Evolutionary conservation across 2,329 filamentous ascomycete species (phyloP), one percentile per base, ranked within the genome.

Genomic region (Pseudogymnoascus sp.): DNA sequence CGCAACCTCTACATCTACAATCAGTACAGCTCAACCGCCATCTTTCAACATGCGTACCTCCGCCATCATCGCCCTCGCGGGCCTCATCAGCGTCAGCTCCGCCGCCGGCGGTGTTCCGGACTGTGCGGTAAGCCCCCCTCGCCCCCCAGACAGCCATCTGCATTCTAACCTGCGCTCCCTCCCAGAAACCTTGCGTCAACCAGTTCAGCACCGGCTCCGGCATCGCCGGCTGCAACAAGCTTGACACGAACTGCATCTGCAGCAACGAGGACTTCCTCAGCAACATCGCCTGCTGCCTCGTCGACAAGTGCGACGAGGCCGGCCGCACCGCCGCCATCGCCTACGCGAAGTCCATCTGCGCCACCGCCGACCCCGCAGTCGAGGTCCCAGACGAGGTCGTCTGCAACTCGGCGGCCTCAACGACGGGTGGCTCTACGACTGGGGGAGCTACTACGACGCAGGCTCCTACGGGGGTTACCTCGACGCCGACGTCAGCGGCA

Each of bases 101-200:
- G 68, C 40, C 19, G 23, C 70, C 79, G 63, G 70, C 31, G 70
- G 69, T 40, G 78, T 83, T 59, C 85, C 83, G 15, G 64, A 66
- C 9, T 88, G 81, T 69, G 83, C 84, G 67, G 84, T 87, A 78
- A 70, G 82, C 79, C 38, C 19, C 33, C 31, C 33, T 19, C 40
- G 26, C 21, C 15, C 50, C n/a, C 10, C 50, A 56, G 9, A 33
- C 6, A 3, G 26, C 9, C 21, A 10, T 4, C n/a, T 37, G 19
- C 35, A 29, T 42, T 61, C 26, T 60, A 42, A 10, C 33, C 59
- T 17, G 23, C 3, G n/a, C 26, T 35, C n/a, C 50, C 6, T 19
- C 21, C 26, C 60, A 76, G 74, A 68, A 70, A 68, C 38, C 65
- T 19, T 77, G 75, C 59, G 66, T 75, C 2, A 64, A 65, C 42